Conservation (phyloP, 208 protist species). For the Herpetomonas samuelpessoai region DNA sequence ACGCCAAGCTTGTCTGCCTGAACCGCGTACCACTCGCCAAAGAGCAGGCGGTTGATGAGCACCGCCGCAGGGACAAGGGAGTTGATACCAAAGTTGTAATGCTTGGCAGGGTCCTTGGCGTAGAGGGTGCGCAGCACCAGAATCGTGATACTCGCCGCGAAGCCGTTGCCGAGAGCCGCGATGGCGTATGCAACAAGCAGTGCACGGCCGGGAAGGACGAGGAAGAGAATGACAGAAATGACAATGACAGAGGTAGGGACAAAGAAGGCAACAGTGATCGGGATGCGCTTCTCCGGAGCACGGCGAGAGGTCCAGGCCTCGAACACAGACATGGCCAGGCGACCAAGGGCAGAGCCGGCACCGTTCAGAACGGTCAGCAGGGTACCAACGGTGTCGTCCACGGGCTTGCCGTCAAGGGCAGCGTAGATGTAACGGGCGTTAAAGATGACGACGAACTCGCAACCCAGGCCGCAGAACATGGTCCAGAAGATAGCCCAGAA, state of each 20-base stretch:
- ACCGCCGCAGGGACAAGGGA: slow-evolving; percentile 31
- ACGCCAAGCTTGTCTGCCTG: slow-evolving; percentile 37
- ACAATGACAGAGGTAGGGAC: slow-evolving; percentile 38
- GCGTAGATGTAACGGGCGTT: slow-evolving; percentile 51
- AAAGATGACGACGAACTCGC: slow-evolving; percentile 51
- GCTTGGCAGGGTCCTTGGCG: slow-evolving; percentile 61
- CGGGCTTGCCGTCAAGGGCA: slow-evolving; percentile 34
- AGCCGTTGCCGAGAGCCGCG: slow-evolving; percentile 56
- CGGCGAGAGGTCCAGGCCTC: slow-evolving; percentile 55
- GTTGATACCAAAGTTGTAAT: slow-evolving; percentile 64
- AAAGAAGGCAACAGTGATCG: slow-evolving; percentile 44
- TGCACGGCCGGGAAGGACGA: slow-evolving; percentile 23
- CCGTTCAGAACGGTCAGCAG: slow-evolving; percentile 61
- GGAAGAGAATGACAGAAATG: slow-evolving; percentile 35
- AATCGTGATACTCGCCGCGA: slow-evolving; percentile 24
- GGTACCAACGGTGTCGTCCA: slow-evolving; percentile 24
- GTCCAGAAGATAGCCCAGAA: slow-evolving; percentile 58
- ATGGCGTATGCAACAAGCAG: slow-evolving; percentile 55
- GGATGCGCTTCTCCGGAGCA: slow-evolving; percentile 52
- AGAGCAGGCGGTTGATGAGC: slow-evolving; percentile 60
- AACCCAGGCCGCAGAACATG: slow-evolving; percentile 33
- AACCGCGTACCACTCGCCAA: slow-evolving; percentile 66
- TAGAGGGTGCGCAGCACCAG: slow-evolving; percentile 68
- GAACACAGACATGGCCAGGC: slow-evolving; percentile 51
- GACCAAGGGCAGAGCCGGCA: slow-evolving; percentile 59